Base-by-base conservation (phyloP, 1,284 basidiomycete genomes). In the Pseudozyma hubeiensis region DNA sequence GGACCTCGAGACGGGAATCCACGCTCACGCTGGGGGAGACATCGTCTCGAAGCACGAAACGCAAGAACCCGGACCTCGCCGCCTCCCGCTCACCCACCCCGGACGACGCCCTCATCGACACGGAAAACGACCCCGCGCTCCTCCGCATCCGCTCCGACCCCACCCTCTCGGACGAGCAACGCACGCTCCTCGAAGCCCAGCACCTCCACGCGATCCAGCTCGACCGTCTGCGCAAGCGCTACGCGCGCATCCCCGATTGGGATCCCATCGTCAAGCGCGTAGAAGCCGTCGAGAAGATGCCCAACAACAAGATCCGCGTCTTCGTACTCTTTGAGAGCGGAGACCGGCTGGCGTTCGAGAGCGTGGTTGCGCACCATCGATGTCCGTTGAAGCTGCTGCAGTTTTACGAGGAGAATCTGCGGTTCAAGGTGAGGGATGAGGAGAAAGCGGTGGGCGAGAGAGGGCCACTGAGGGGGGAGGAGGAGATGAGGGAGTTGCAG, bases 321-420 rank as follows among this genome's bases (percentile, higher is more conserved):
- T 78, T 74, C 39, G 45, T 75, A 8, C 60, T 52, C n/a, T 79
- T 78, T 11, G 51, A 74, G 16, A 49, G 17, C 33, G 76, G 73
- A 9, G 66, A 67, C 35, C 40, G 61, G 19, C 40, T 74, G 41
- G 66, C 65, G n/a, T 79, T 72, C 46, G 72, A 75, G 30, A 64
- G 57, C 31, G 29, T 53, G 0, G 72, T 79, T 0, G 55, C 48
- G 24, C 65, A 77, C 40, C 64, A 75, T 33, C 34, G 77, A 11
- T 77, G 75, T 46, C 77, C 77, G 50, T 56, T 75, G 48, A 77
- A 77, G 57, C 31, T 78, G 62, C 34, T 78, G 35, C 24, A 41
- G 39, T 77, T 77, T 50, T 79, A 79, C 65, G 77, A 79, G 54
- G 41, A 29, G 3, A 53, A 75, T 57, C 40, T 75, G 54, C n/a